Percentiles rank a stretch among this genome's conserved stretches.
Conservation (phyloP, 805 yeast species). For the Metschnikowia lunata region DNA sequence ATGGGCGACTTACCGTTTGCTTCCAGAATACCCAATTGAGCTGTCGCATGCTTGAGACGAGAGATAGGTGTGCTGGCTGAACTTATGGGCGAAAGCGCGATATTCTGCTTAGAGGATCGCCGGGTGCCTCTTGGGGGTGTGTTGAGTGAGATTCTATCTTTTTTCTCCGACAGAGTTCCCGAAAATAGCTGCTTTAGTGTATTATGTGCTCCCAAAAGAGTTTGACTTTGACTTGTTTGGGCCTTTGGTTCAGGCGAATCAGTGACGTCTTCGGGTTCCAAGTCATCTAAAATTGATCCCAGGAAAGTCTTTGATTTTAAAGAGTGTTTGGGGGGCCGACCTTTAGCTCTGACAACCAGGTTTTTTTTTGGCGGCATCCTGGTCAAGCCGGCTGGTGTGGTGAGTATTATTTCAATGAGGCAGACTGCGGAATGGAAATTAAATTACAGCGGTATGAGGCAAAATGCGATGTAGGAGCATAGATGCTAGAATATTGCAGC, state of each 20-base stretch:
- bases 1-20: neutral
- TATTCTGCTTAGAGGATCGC: slow-evolving; percentile 1
- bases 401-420: neutral
- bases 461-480: neutral
- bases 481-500: neutral
- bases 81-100: slow-evolving; percentile 9
- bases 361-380: slow-evolving; percentile 12
- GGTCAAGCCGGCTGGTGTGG: slow-evolving; percentile 1
- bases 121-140: slow-evolving; percentile 6
- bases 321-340: neutral
- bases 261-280: slow-evolving; percentile 9
- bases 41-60: slow-evolving; percentile 13
- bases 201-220: slow-evolving; percentile 15
- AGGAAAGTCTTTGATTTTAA: neutral
- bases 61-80: slow-evolving; percentile 16
- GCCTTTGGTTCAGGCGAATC: slow-evolving; percentile 1
- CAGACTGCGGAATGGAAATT: no score
- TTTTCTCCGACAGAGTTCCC: slow-evolving; percentile 1
- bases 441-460: neutral
- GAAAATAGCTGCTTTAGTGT: slow-evolving; percentile 16
- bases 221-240: slow-evolving; percentile 8
- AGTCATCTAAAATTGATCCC: slow-evolving; percentile 3
- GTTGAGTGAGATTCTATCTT: neutral
- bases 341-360: neutral
- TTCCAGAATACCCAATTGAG: slow-evolving; percentile 8